These are phyloP conservation scores for Nemania serpens DNA, from an alignment of 2,329 filamentous ascomycete species.

Conservation along the genomic window DNA sequence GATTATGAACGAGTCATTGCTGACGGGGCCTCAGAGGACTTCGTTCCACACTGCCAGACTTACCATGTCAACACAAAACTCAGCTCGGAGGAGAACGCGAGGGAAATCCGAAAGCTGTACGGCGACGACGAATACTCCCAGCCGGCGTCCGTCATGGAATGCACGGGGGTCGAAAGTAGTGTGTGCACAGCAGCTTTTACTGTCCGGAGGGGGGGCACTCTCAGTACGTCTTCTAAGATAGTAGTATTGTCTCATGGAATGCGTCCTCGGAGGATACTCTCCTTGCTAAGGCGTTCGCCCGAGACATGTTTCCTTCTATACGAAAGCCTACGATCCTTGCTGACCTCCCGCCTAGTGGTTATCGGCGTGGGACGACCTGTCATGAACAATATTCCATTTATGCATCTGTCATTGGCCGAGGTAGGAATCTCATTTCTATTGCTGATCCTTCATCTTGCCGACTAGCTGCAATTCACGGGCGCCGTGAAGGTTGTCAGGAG, in stretches of 20 bases:
- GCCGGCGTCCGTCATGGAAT: slow-evolving; percentile 65
- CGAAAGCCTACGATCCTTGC: background rate
- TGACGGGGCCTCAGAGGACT: slow-evolving; percentile 42
- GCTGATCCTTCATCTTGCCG: background rate
- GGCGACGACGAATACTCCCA: slow-evolving; percentile 56
- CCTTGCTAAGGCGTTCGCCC: background rate
- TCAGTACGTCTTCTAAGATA: slow-evolving; percentile 43
- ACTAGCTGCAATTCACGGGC: background rate
- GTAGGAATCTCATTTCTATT: slow-evolving; percentile 38
- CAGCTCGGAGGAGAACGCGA: slow-evolving; percentile 55
- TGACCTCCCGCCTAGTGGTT: slow-evolving; percentile 47
- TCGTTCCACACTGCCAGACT: slow-evolving; percentile 58
- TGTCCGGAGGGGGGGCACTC: slow-evolving; percentile 60
- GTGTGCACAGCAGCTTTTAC: slow-evolving; percentile 62
- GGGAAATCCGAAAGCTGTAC: slow-evolving; percentile 59
- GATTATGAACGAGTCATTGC: background rate
- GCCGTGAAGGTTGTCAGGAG: background rate
- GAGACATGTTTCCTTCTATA: slow-evolving; percentile 21
- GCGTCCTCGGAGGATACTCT: slow-evolving; percentile 6
- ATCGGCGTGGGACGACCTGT: slow-evolving; percentile 65
- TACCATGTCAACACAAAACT: slow-evolving; percentile 57
- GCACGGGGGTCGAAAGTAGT: slow-evolving; percentile 68
- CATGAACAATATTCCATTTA: slow-evolving; percentile 70
- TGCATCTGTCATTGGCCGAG: slow-evolving; percentile 67
- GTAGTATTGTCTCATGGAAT: slow-evolving; percentile 9